Conservation (phyloP, 179 eudicot genomes). For the Corrigiola litoralis region DNA sequence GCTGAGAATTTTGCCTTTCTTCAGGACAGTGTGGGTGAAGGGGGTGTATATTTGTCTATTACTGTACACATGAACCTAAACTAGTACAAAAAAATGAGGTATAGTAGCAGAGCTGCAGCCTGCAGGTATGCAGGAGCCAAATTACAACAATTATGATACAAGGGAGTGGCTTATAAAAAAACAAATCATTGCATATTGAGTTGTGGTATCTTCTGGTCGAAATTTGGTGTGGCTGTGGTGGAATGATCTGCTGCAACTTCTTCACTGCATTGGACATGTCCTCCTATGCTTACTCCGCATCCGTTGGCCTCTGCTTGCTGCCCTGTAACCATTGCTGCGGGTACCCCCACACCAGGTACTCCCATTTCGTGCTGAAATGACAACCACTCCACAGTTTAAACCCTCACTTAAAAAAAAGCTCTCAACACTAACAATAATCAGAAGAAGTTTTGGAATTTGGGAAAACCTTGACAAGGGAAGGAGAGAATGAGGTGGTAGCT, state of each 20-base stretch:
- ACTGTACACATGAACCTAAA: too few relatives aligned
- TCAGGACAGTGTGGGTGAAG: too few relatives aligned
- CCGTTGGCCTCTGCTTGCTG: constrained; percentile 17
- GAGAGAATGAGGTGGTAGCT: constrained; percentile 15
- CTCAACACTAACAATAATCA: too few relatives aligned
- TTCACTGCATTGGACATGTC: constrained; percentile 19
- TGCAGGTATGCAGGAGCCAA: not conserved
- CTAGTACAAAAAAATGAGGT: too few relatives aligned
- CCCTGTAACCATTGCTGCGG: constrained; percentile 10
- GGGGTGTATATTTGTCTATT: too few relatives aligned
- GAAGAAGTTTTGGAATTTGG: not conserved
- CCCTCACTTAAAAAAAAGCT: too few relatives aligned
- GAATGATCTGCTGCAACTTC: constrained; percentile 21
- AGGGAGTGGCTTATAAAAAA: not conserved
- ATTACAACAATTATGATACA: not conserved
- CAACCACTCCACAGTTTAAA: not conserved
- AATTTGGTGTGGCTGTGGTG: constrained; percentile 11
- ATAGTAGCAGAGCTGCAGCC: too few relatives aligned
- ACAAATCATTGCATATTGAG: constrained; percentile 15
- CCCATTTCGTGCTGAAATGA: constrained; percentile 10
- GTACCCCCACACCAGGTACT: constrained; percentile 5
- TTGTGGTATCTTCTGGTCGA: constrained; percentile 21
- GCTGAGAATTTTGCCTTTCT: too few relatives aligned
- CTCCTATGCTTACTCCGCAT: constrained; percentile 6
- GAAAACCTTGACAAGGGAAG: constrained; percentile 23